Evolutionary conservation across 2,329 filamentous ascomycete genomes (phyloP), one percentile per base, ranked within the genome.

Genomic region (Penicillium sp.): DNA sequence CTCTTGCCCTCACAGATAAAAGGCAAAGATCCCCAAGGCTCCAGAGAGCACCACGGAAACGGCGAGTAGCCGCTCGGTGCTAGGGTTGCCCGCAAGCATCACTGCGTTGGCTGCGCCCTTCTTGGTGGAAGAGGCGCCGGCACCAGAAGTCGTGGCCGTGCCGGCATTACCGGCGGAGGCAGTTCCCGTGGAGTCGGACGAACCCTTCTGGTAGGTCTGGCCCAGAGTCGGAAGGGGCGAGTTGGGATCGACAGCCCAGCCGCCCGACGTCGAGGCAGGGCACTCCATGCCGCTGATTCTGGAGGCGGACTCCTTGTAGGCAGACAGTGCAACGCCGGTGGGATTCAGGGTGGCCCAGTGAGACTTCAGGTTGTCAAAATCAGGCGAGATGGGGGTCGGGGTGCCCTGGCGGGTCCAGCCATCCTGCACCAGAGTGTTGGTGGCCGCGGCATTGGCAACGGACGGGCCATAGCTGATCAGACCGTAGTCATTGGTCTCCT

Each of bases 401-500:
- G 78, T 87, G 37, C 88, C 88, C 33, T 77, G 77, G 51, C 85
- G 78, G 0, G 79, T 77, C 64, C 76, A 89, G 21, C 86, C 84
- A 53, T 80, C 86, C 43, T 74, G 69, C 33, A 83, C 67, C 40
- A 73, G 63, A 10, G 76, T 72, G n/a, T 76, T 78, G 1, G 74
- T 72, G n/a, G 65, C 70, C 5, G 72, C 71, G 7, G 75, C 77
- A 2, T 74, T 68, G 23, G 73, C 73, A 8, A 74, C 75, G n/a
- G 72, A 65, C 3, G 77, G 69, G 1, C 84, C 86, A 60, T 94
- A 94, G 14, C 76, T 81, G 54, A 94, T 77, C 23, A 94, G 73
- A 26, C 88, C 88, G 64, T 94, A 94, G 57, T 87, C 67, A 65
- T 94, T 94, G 35, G 77, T 72, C 65, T 94, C 88, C 60, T 91